A percentile compares a stretch with the other conserved stretches of the same genome.
phyloP scores from a whole-genome alignment of 352 stramenopile genomes.

The Globisporangium emineosum region DNA sequence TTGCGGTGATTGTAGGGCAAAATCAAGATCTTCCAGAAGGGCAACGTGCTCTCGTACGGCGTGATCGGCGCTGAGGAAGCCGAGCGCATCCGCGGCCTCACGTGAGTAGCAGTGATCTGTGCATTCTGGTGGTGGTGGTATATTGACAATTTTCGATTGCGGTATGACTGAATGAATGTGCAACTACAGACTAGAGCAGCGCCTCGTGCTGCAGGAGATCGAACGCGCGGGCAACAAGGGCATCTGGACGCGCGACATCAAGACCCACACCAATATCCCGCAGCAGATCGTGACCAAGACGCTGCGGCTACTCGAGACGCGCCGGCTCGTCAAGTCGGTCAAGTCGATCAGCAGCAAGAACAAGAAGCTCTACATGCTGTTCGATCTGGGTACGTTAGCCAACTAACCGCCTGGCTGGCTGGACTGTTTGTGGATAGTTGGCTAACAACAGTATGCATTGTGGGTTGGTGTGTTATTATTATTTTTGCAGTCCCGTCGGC shows the following conservation, averaged over 20 bases:
- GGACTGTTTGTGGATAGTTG: background rate
- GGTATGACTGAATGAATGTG: background rate
- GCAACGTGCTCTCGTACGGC: slow-evolving; percentile 80
- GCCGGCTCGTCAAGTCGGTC: slow-evolving; percentile 98
- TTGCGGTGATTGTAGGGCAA: slow-evolving; percentile 34
- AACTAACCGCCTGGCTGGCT: background rate
- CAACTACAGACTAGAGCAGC: slow-evolving; percentile 65
- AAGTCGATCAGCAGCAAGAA: slow-evolving; percentile 99
- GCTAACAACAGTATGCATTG: background rate
- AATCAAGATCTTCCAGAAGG: slow-evolving; percentile 90
- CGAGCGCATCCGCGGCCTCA: slow-evolving; percentile 80
- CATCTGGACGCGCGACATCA: slow-evolving; percentile 99
- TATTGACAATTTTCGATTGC: background rate
- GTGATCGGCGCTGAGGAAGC: slow-evolving; percentile 81
- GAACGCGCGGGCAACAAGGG: slow-evolving; percentile 96
- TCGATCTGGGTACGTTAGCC: slow-evolving; percentile 77
- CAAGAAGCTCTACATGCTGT: slow-evolving; percentile 99
- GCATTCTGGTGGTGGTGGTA: slow-evolving; percentile 3
- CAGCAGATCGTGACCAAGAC: slow-evolving; percentile 97
- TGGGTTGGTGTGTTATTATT: slow-evolving; percentile 22
- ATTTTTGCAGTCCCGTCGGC: slow-evolving; percentile 87
- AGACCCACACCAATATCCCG: slow-evolving; percentile 96
- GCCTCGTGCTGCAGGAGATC: slow-evolving; percentile 92
- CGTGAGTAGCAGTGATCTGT: slow-evolving; percentile 40
- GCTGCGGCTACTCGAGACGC: slow-evolving; percentile 95